Evolutionary conservation across 2,329 filamentous ascomycete genomes (phyloP), one percentile per base, ranked within the genome.

Genomic region (Aspergillus eucalypticola): DNA sequence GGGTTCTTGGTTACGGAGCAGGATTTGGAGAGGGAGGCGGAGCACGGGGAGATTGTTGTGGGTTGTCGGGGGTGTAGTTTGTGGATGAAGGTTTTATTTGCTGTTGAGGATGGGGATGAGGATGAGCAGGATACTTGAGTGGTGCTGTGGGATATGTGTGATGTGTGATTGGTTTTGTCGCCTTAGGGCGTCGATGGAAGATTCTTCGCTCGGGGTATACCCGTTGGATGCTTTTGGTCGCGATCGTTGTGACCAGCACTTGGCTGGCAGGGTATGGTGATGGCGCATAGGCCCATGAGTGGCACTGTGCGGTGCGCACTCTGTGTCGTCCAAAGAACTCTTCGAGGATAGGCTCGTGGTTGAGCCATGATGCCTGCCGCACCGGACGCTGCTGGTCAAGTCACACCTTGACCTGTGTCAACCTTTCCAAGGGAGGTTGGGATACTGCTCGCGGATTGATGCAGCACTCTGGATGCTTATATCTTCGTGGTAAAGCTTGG

Each of bases 11-110:
- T 88, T 6, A 76, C 74, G 0, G 86, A 88, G 68, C 66, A 73
- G 3, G 84, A 88, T 67, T 68, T 88, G 29, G 78, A 80, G 61
- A 71, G 71, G 61, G 82, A 84, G 66, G 77, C 75, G 38, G 76
- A 78, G 53, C 78, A 80, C 63, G 83, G 81, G 23, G 86, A 88
- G 74, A 76, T 88, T 61, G 75, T 86, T 49, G 79, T 86, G 17
- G 85, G 84, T 2, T 88, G 86, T 76, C 77, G 78, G 59, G 86
- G 86, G 38, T 88, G 86, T 73, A 88, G 86, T 78, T 77, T 88
- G 60, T 88, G 84, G 82, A 77, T 88, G 61, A 83, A 83, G 70
- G 81, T 88, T 48, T 73, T 83, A 64, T 88, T 88, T 77, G 83
- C 80, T 21, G 79, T 84, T 50, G 80, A 81, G 41, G 70, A 70